Evolutionary conservation across 2,329 filamentous ascomycete species (phyloP), one percentile per base, ranked within the genome.

Genomic region (Ascocoryne sarcoides): DNA sequence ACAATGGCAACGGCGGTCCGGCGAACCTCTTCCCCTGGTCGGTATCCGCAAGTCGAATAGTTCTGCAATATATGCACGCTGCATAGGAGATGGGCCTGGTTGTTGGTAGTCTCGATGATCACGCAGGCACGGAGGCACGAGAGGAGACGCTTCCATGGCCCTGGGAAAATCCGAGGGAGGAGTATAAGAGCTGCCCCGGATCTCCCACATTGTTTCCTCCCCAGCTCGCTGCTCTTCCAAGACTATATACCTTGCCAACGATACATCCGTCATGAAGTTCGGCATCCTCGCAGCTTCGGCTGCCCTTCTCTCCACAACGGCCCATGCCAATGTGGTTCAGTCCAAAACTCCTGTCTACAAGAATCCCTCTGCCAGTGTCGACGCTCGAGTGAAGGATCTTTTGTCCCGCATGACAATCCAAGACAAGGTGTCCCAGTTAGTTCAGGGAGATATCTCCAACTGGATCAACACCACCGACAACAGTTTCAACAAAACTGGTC

Each of bases 351-450:
- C 69, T 2, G 47, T 74, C 31, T 84, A 84, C 68, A 83, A 81
- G 56, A 67, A 85, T 55, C 64, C 79, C 4, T 67, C 66, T 41
- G 74, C 77, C 4, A 63, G 75, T 5, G 65, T 85, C 10, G 76
- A 84, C 37, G 73, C 71, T 36, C 70, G 83, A 44, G 73, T 87
- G 9, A 59, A 71, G 8, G 82, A 87, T 57, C 69, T 88, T 4
- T 62, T 88, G 38, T 72, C 73, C 10, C 73, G 78, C 17, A 88
- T 88, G 83, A 84, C 79, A 0, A 71, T 84, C 40, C 69, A 82
- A 53, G 83, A 88, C 44, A 88, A 88, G 63, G 73, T 76, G 32
- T 70, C 79, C 1, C 83, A 87, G 57, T 65, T 82, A 50, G 68
- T 81, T 19, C 78, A 82, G 56, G 77, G 82, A 35, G 83, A 87